These are phyloP conservation scores for Ascosphaera pollenicola DNA, from an alignment of 2,329 filamentous ascomycete species.

Conservation along the genomic window DNA sequence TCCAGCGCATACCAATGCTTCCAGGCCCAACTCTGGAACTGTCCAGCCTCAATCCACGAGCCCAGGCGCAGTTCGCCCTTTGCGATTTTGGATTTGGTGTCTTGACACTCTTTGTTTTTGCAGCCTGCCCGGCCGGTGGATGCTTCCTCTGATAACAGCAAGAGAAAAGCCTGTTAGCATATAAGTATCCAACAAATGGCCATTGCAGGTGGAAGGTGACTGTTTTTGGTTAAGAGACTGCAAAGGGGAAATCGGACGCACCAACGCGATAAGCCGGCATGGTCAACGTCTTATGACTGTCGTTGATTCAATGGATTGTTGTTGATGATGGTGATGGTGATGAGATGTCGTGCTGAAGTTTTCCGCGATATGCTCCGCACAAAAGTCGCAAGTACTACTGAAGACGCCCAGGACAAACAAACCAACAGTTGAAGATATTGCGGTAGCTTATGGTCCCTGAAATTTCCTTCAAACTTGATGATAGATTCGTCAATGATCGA, in stretches of 20 bases:
- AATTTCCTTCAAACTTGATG: conserved; percentile 27
- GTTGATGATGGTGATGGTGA: too few relatives aligned
- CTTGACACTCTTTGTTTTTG: conserved; percentile 51
- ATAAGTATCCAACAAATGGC: not conserved
- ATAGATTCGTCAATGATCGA: conserved; percentile 33
- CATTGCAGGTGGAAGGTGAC: not conserved
- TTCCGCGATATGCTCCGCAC: too few relatives aligned
- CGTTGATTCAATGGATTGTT: too few relatives aligned
- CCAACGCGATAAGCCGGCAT: conserved; percentile 7
- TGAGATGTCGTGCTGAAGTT: too few relatives aligned
- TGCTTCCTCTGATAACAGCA: conserved; percentile 37
- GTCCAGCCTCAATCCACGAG: conserved; percentile 40
- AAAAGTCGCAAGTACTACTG: too few relatives aligned
- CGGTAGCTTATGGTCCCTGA: conserved; percentile 36
- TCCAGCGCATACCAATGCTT: conserved; percentile 53
- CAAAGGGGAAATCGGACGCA: conserved; percentile 1
- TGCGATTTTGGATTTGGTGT: conserved; percentile 42
- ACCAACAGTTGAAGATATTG: too few relatives aligned
- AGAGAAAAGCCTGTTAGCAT: conserved; percentile 1
- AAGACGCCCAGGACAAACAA: too few relatives aligned
- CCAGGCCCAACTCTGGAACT: conserved; percentile 48
- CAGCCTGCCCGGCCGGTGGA: conserved; percentile 52
- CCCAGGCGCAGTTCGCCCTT: conserved; percentile 68
- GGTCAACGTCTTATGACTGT: too few relatives aligned
- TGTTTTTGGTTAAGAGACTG: not conserved